Evolutionary conservation across 2,329 filamentous ascomycete species (phyloP).

Genomic region (Aquanectria penicillioides): DNA sequence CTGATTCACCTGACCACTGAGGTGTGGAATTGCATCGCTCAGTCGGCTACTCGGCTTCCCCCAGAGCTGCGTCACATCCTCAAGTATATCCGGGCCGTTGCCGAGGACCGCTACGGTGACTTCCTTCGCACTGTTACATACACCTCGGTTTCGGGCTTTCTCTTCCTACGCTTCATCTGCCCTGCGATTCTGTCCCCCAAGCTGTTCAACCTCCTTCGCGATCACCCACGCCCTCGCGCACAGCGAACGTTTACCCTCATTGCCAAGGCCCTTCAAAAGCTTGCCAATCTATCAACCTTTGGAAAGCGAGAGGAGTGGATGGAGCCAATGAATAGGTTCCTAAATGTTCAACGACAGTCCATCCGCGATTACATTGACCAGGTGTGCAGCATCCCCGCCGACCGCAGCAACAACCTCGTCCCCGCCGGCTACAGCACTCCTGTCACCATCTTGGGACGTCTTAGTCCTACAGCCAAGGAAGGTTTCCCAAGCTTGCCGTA

Average conservation of each 20-base stretch:
- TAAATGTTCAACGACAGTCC: conserved; percentile 77
- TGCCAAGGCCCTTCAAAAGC: conserved; percentile 88
- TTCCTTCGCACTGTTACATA: conserved; percentile 90
- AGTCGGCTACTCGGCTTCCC: conserved; percentile 79
- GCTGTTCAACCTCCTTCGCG: conserved; percentile 84
- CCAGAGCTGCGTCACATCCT: conserved; percentile 85
- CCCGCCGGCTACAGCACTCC: conserved; percentile 93
- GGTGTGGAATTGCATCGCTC: conserved; percentile 85
- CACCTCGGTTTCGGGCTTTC: conserved; percentile 92
- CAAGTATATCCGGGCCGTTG: conserved; percentile 90
- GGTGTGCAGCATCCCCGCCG: conserved; percentile 83
- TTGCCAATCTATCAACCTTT: conserved; percentile 91
- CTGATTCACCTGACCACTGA: conserved; percentile 81
- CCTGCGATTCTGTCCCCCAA: conserved; percentile 97
- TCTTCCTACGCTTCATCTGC: conserved; percentile 95
- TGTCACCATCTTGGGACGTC: conserved; percentile 84
- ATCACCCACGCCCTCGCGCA: conserved; percentile 84
- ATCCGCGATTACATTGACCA: conserved; percentile 90
- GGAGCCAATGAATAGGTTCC: conserved; percentile 96
- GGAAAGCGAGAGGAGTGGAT: conserved; percentile 98
- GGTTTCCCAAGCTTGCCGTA: conserved; percentile 94
- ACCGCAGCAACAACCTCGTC: conserved; percentile 70
- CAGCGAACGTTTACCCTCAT: conserved; percentile 92
- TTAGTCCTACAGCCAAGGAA: conserved; percentile 84
- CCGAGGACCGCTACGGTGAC: conserved; percentile 93